Evolutionary conservation across 2,329 filamentous ascomycete species (phyloP), one percentile per base, ranked within the genome.

Genomic region (Diaporthe sp.): DNA sequence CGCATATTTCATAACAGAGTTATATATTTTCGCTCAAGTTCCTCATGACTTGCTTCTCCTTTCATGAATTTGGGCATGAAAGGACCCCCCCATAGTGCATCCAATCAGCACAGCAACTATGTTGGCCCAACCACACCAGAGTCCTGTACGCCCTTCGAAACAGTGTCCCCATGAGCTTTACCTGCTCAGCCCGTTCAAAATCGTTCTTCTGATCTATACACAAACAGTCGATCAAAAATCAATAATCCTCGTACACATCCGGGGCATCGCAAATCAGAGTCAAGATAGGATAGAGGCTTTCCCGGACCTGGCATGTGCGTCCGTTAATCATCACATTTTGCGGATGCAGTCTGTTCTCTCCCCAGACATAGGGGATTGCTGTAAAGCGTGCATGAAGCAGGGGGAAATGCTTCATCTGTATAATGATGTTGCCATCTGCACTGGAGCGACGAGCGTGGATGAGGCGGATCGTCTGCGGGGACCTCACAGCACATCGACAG

Each of bases 171-270:
- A 71, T 51, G 22, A 71, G 68, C 25, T 53, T 25, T 4, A 59
- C 68, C 68, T 71, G 53, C 10, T 17, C 5, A 7, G 51, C 30
- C 8, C 39, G 53, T 42, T 71, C 68, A 12, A 8, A 13, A 39
- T 2, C 15, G 17, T 59, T 51, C 10, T 25, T 17, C 22, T 59
- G 68, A 51, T 71, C 56, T 27, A 71, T 71, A 44, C 68, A 71
- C 19, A 71, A 35, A 25, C 50, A 71, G 30, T 59, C 55, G 12
- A 71, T 71, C 68, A 53, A 71, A 53, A 71, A 71, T n/a, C 39
- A 71, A 4, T 3, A 12, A 3, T 61, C 37, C 7, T 25, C n/a
- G 15, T 44, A 19, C 6, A 47, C 37, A 6, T 15, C 17, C 6
- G 27, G n/a, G 39, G 47, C 5, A 39, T 71, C 68, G 27, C 53